These are phyloP conservation scores for Echria macrotheca DNA, from an alignment of 495 filamentous ascomycete species.

Conservation along the genomic window DNA sequence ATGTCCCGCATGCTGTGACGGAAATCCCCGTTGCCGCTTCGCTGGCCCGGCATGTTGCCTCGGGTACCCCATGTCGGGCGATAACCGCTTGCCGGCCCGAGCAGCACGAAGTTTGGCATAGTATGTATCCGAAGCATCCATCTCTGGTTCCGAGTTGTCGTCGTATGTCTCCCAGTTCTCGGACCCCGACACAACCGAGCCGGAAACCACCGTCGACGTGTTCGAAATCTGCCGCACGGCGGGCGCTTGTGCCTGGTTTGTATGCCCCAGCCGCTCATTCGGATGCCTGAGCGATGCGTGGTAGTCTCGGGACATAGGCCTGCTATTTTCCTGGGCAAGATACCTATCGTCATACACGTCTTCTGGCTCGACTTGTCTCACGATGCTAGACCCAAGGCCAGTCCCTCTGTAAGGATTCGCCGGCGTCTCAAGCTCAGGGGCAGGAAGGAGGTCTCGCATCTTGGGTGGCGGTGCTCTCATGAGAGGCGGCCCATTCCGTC, in stretches of 20 bases:
- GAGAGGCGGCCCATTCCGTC: constrained; percentile 41
- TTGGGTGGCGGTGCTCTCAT: constrained; percentile 71
- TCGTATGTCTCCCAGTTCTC: constrained; percentile 97
- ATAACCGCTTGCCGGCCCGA: constrained; percentile 37
- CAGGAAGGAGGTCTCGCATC: constrained; percentile 73
- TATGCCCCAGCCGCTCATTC: constrained; percentile 31
- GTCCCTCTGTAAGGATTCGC: constrained; percentile 55
- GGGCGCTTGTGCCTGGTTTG: constrained; percentile 32
- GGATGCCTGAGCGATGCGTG: constrained; percentile 31
- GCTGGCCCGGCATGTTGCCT: constrained; percentile 16
- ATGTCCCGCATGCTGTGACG: constrained; percentile 30
- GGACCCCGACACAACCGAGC: constrained; percentile 72
- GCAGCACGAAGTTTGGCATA: constrained; percentile 69
- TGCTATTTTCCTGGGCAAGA: constrained; percentile 23
- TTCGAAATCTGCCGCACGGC: constrained; percentile 59
- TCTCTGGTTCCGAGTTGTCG: constrained; percentile 68
- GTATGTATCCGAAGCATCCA: constrained; percentile 67
- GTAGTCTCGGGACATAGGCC: constrained; percentile 26
- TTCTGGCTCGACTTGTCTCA: constrained; percentile 74
- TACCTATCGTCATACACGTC: constrained; percentile 73
- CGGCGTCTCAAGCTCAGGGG: constrained; percentile 62
- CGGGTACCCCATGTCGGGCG: constrained; percentile 39
- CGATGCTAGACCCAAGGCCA: constrained; percentile 61
- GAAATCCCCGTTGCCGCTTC: constrained; percentile 40
- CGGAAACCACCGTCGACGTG: constrained; percentile 56